These are phyloP conservation scores for Oryza punctata DNA, from an alignment of 176 grass and related monocot species.

Conservation along the genomic window DNA sequence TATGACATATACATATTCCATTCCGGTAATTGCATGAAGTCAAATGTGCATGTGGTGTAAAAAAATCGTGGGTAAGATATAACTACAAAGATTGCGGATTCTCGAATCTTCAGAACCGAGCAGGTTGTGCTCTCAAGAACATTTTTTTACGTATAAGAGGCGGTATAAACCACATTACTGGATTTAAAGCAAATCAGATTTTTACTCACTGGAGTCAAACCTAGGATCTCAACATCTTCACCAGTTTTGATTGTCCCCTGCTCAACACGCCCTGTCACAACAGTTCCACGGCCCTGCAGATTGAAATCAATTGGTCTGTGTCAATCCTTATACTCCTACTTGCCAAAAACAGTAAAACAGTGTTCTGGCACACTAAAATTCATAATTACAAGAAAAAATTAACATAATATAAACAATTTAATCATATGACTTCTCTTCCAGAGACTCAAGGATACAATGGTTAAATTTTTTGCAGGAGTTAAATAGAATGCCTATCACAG, in stretches of 20 bases:
- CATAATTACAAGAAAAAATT: background rate
- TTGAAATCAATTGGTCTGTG: background rate
- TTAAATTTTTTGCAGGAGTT: background rate
- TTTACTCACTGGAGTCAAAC: slow-evolving; percentile 66
- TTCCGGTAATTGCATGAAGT: background rate
- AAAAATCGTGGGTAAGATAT: background rate
- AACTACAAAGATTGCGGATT: background rate
- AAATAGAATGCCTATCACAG: background rate
- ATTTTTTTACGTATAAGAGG: background rate
- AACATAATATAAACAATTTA: background rate
- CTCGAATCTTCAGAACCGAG: background rate
- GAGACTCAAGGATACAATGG: background rate
- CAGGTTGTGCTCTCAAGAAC: background rate
- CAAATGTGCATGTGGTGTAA: background rate
- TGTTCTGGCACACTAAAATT: background rate
- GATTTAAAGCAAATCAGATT: background rate
- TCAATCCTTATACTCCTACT: background rate
- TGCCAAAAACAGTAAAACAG: slow-evolving; percentile 12
- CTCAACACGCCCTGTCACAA: slow-evolving; percentile 91
- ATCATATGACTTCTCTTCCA: background rate
- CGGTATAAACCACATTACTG: background rate
- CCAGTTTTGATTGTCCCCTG: slow-evolving; percentile 97
- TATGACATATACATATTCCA: background rate
- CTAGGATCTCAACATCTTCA: slow-evolving; percentile 94
- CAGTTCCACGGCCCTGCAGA: slow-evolving; percentile 90